Evolutionary conservation across 352 stramenopile genomes (phyloP).

Genomic region (Globisporangium lucens): DNA sequence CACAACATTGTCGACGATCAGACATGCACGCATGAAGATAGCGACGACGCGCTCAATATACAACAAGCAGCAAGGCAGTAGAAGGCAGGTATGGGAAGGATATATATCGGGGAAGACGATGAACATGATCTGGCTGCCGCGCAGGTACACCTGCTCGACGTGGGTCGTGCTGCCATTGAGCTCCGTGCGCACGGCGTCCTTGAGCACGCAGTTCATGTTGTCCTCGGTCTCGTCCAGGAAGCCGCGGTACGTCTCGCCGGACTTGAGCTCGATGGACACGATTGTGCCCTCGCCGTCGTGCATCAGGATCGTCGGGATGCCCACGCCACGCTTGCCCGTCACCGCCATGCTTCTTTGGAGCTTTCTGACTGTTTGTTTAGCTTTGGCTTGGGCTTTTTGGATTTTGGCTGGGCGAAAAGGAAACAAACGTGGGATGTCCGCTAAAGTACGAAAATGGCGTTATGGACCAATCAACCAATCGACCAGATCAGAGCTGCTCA

Average conservation of each 20-base stretch:
- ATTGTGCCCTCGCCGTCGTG: conserved; percentile 86
- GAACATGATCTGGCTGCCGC: conserved; percentile 85
- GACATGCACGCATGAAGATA: background rate
- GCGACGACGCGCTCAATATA: background rate
- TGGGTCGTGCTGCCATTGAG: conserved; percentile 77
- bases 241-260: conserved; percentile 79
- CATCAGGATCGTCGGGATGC: conserved; percentile 82
- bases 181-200: conserved; percentile 81
- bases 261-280: conserved; percentile 88
- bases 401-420: background rate
- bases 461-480: conserved; percentile 8
- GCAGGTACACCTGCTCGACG: conserved; percentile 82
- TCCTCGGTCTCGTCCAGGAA: conserved; percentile 87
- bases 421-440: background rate
- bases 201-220: conserved; percentile 91
- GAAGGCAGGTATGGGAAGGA: conserved; percentile 33
- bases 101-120: conserved; percentile 90
- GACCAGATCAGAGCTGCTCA: background rate
- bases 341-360: conserved; percentile 49
- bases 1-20: conserved; percentile 25
- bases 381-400: background rate
- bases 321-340: conserved; percentile 80
- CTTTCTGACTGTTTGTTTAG: conserved; percentile 1
- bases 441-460: conserved; percentile 7
- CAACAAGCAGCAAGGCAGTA: conserved; percentile 6